Evolutionary conservation across 23 red algal genomes (phyloP), one percentile per base, ranked within the genome.

Genomic region (Gracilariopsis chorda): DNA sequence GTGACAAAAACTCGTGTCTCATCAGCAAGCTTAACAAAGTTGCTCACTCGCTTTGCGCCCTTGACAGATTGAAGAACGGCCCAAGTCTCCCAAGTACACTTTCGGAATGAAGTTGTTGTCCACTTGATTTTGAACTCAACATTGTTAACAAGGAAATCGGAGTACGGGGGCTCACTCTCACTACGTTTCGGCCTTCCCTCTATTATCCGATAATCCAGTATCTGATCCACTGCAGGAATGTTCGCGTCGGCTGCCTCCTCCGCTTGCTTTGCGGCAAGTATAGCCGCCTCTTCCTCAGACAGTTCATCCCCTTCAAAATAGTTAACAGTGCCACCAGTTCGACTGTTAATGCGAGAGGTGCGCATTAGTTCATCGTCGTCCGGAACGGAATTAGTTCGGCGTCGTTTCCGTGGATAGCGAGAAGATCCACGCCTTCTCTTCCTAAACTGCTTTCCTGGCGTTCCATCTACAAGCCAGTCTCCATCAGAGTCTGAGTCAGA

Each of bases 121-220:
- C 95, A 98, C 56, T 98, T 98, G 90, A 98, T 94, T 29, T 83
- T 83, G 48, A 98, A 98, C 51, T 96, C 91, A 16, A 74, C 65
- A 55, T 82, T 71, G 35, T 40, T 60, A 7, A 83, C 68, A 17
- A 87, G 77, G 63, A 98, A 98, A 62, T 94, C 82, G 27, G 88
- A 80, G 56, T 79, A 91, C 34, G 74, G 88, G 40, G 48, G 35
- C 25, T 51, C 33, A 24, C 23, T 59, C 59, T 82, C 58, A 25
- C 36, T 28, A 36, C 41, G 37, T 46, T 60, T 27, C 1, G 57
- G 43, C 35, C 39, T 71, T 7, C 75, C 75, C 11, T 91, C 88
- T 2, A 72, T 51, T 49, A 74, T 34, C 35, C 88, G 88, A 72
- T 91, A 91, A 41, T 91, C 88, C 39, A 80, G 63, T 17, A 91